phyloP scores from a whole-genome alignment of 78 protist species.

The Guillardia theta region DNA sequence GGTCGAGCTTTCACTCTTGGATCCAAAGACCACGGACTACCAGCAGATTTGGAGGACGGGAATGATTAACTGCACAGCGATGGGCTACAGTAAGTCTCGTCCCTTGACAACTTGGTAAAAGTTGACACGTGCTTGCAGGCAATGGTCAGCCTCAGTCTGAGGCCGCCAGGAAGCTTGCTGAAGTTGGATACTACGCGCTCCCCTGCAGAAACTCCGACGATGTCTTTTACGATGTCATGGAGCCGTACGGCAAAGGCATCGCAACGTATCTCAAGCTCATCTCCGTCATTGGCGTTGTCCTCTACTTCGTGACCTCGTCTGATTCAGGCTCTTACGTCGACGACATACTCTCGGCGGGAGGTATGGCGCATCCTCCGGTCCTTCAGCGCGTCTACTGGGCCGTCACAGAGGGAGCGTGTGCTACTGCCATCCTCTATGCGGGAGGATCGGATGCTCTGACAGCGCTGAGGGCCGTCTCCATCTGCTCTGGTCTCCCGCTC shows the following conservation, averaged over 20 bases:
- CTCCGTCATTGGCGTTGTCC: not conserved
- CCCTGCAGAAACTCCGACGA: not conserved
- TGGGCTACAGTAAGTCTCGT: too few species aligned
- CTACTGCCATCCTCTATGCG: not conserved
- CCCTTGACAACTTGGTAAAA: too few species aligned
- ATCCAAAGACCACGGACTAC: too few species aligned
- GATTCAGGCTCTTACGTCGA: not conserved
- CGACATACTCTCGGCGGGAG: not conserved
- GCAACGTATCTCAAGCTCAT: not conserved
- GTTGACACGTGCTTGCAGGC: not conserved
- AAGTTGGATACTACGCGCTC: not conserved
- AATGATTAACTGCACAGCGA: too few species aligned
- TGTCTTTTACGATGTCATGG: not conserved
- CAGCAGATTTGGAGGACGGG: too few species aligned
- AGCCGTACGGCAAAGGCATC: not conserved
- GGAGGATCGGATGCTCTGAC: not conserved
- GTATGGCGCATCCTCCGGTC: not conserved
- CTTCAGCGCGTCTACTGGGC: slow-evolving; percentile 9
- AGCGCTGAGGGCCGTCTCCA: not conserved
- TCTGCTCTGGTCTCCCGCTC: not conserved
- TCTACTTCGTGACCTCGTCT: not conserved
- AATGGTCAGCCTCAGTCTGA: not conserved
- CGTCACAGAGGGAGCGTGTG: not conserved
- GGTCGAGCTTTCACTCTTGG: not conserved
- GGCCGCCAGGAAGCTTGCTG: not conserved